Evolutionary conservation across 148 eudicot species (phyloP), one percentile per base, ranked within the genome.

Genomic region (Vaccinium corymbosum): DNA sequence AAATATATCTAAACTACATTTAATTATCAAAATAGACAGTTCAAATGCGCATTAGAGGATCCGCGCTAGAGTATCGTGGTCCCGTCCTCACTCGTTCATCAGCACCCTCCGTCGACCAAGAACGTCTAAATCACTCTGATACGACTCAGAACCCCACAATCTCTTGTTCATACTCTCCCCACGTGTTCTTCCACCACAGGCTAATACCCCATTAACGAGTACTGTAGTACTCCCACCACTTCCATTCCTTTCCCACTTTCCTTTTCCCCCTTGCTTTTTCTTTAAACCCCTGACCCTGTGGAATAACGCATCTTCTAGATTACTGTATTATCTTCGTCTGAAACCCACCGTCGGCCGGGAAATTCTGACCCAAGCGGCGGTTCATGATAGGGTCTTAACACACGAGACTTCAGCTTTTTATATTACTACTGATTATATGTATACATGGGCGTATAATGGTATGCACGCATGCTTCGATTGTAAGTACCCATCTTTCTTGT

Each of bases 51-150:
- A 2, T 35, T 2, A 35, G 38, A 35, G 38, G 38, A 35, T 35
- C 38, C 38, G 38, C 38, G 38, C 38, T 35, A 35, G 3, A 35
- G 38, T 35, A 2, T 35, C 38, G 38, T 2, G 38, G 3, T 35
- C 38, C 38, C 2, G 51, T 49, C 7, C 51, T 49, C 51, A 49
- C 7, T 49, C 6, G 17, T 61, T 6, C 25, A 6, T 4, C 8
- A 27, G 32, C 75, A 71, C 35, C 49, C 76, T 72, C 75, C 10
- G 38, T 35, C 38, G 38, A 32, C 76, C 76, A 72, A 35, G n/a
- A 72, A 35, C 76, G 48, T 72, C 76, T 22, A 72, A 72, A 35
- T 32, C 76, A 38, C n/a, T 72, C 20, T 38, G 76, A 32, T 72
- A 32, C 49, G 76, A 35, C 76, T 13, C 70, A 70, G 42, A 72